Conservation (phyloP, 495 filamentous ascomycete species). For the Jackrogersella multiformis region DNA sequence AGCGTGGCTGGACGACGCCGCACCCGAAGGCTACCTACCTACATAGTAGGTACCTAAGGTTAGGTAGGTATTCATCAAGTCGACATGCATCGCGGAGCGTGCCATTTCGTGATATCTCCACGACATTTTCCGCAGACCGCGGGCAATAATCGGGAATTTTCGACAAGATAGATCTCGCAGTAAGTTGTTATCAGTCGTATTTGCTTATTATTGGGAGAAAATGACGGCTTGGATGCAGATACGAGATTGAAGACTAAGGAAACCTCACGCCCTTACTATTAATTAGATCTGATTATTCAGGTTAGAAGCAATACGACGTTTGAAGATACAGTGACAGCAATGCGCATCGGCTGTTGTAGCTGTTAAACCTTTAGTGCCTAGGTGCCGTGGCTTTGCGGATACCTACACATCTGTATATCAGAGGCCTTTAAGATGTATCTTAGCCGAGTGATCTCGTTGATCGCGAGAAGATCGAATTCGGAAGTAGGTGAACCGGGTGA, state of each 20-base stretch:
- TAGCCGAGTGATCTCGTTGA: slow-evolving; percentile 13
- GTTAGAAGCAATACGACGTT: neutral
- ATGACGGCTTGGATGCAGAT: slow-evolving; percentile 23
- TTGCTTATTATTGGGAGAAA: slow-evolving; percentile 3
- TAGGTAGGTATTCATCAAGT: slow-evolving; percentile 1
- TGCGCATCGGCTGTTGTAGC: neutral
- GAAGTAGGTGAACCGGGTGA: slow-evolving; percentile 23
- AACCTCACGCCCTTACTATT: slow-evolving; percentile 1
- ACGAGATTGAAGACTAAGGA: slow-evolving; percentile 10
- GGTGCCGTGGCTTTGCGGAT: neutral
- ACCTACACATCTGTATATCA: too few relatives aligned
- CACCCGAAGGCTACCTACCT: neutral
- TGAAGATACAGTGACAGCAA: slow-evolving; percentile 6
- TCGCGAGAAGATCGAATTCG: slow-evolving; percentile 28
- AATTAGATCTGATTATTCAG: slow-evolving; percentile 2
- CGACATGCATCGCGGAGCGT: slow-evolving; percentile 12
- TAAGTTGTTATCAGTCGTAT: slow-evolving; percentile 13
- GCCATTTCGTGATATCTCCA: slow-evolving; percentile 25
- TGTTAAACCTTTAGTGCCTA: neutral
- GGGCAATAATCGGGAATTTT: slow-evolving; percentile 12
- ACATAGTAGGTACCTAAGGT: neutral
- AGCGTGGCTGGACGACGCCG: too few relatives aligned
- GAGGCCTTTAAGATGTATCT: neutral
- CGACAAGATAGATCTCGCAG: slow-evolving; percentile 9
- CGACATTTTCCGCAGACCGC: slow-evolving; percentile 19